These are phyloP conservation scores for Gaeumannomyces tritici DNA, from an alignment of 2,329 filamentous ascomycete genomes.

Conservation along the genomic window DNA sequence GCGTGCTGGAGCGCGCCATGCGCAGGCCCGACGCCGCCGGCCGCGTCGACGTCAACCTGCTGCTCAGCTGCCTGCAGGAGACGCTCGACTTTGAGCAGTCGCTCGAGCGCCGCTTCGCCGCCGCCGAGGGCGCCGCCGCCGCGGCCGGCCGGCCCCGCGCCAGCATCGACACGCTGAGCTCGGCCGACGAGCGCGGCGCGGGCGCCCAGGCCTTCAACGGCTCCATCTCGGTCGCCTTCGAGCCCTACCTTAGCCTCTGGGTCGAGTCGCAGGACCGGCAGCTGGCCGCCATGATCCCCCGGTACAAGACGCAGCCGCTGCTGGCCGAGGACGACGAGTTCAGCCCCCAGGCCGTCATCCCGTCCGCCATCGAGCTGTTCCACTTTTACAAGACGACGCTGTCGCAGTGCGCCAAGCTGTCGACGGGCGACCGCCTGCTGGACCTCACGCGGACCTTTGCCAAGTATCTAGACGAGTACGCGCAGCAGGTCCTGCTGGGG, in stretches of 20 bases:
- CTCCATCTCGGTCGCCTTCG: conserved; percentile 91
- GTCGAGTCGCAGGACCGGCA: conserved; percentile 93
- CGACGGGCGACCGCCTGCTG: conserved; percentile 76
- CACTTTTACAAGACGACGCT: conserved; percentile 91
- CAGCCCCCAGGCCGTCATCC: conserved; percentile 76
- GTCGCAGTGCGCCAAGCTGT: conserved; percentile 91
- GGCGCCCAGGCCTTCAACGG: conserved; percentile 68
- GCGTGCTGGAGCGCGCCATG: conserved; percentile 81
- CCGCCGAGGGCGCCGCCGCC: too few species aligned
- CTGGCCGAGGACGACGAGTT: conserved; percentile 85
- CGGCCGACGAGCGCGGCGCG: conserved; percentile 37
- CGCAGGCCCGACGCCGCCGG: conserved; percentile 55
- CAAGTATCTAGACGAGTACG: conserved; percentile 91
- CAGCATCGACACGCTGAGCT: conserved; percentile 85
- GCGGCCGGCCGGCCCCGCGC: conserved; percentile 41
- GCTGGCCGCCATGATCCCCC: conserved; percentile 73
- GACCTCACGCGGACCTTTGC: conserved; percentile 80
- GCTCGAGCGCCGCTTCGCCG: conserved; percentile 72
- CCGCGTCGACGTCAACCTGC: conserved; percentile 78
- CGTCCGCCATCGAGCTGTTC: conserved; percentile 92
- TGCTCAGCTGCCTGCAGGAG: conserved; percentile 84
- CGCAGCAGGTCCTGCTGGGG: conserved; percentile 79
- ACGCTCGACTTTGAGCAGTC: conserved; percentile 95
- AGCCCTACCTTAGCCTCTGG: conserved; percentile 90
- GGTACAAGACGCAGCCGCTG: conserved; percentile 75